Evolutionary conservation across 352 stramenopile genomes (phyloP), one percentile per base, ranked within the genome.

Genomic region (Aphanomyces stellatus): DNA sequence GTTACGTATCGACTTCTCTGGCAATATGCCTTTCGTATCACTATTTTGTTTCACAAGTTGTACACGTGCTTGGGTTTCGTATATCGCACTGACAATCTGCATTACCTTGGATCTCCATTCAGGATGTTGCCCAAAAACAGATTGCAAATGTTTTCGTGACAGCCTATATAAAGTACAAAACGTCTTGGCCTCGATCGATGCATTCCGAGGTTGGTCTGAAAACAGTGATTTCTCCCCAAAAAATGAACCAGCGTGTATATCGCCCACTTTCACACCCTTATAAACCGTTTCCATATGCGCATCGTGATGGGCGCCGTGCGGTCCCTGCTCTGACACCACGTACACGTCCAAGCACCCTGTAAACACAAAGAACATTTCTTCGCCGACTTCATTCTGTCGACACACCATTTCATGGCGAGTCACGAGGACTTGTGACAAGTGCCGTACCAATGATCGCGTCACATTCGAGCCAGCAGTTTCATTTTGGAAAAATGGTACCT

Each of bases 301-400:
- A 8, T 43, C 37, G 37, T 43, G 37, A 17, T 8, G 37, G 37
- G 37, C 17, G 17, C n/a, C n/a, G n/a, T n/a, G n/a, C n/a, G n/a
- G n/a, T n/a, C n/a, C n/a, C n/a, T 77, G 74, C 8, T 87, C 74
- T 0, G 61, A 73, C 5, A 77, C 76, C 3, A 87, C 43, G 24
- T 88, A 40, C 0, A 74, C 79, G 24, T 85, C 73, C 22, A 91
- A 53, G 4, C 83, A 34, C 7, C 82, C 81, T 11, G 80, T 82
- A 59, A 88, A 91, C 0, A 91, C 77, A 30, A 91, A 91, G 57
- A 79, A 90, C 81, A 91, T 91, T 51, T 90, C 81, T 24, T 70
- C 80, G 4, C 81, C 81, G 71, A 82, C 64, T 53, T 91, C 79
- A 4, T 77, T 80, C 27, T 78, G 83, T 33, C 74, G 80, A 73